These are phyloP conservation scores for Melanomma pulvis-pyrius DNA, from an alignment of 495 filamentous ascomycete genomes.

Conservation along the genomic window DNA sequence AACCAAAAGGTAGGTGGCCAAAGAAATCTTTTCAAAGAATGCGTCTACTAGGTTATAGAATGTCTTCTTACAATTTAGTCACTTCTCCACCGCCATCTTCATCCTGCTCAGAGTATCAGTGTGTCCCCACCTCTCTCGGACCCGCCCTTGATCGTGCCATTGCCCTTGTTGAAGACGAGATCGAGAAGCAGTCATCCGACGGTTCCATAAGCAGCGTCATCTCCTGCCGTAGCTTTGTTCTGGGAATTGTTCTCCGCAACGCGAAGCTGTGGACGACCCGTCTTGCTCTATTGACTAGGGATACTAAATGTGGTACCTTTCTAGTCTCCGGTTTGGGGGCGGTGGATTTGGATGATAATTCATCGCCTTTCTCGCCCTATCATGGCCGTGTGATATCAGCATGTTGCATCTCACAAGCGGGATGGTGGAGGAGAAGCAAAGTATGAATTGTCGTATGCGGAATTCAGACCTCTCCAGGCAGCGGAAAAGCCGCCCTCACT, in stretches of 20 bases:
- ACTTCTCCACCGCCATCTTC: background rate
- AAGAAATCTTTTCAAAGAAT: background rate
- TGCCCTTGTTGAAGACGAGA: background rate
- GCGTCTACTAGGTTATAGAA: background rate
- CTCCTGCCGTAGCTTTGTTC: background rate
- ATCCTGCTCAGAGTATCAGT: background rate
- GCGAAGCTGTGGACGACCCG: background rate
- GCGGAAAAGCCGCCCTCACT: conserved; percentile 17
- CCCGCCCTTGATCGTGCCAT: background rate
- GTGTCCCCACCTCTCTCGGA: background rate
- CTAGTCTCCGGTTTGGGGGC: background rate
- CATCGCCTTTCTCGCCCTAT: background rate
- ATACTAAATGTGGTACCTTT: background rate
- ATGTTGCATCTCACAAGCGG: background rate
- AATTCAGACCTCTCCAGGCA: conserved; percentile 5
- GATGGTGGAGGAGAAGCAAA: background rate
- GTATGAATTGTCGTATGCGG: background rate
- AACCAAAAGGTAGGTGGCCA: background rate
- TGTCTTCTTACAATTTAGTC: background rate
- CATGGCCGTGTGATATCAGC: background rate
- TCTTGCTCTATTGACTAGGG: background rate
- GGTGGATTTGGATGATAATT: background rate
- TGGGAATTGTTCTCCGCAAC: background rate
- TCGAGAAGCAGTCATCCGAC: background rate
- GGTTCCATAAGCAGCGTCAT: background rate